Evolutionary conservation across 176 grass and related monocot genomes (phyloP).

Genomic region (Eragrostis curvula): DNA sequence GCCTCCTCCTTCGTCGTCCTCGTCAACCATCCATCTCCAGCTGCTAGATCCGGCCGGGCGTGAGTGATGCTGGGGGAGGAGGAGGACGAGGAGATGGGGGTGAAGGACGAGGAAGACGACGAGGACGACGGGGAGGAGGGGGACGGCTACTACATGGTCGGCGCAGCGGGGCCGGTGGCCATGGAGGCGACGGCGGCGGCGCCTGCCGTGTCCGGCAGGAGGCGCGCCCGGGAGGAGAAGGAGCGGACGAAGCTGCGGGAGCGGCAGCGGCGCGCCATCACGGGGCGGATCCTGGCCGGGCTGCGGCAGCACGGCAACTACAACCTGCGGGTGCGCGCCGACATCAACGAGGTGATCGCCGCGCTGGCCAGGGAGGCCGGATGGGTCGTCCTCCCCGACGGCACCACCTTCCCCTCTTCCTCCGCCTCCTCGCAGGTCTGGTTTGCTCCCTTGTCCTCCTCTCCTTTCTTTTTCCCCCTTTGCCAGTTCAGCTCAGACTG

Average conservation of each 20-base stretch:
- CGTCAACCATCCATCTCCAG: not conserved
- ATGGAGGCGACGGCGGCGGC: not conserved
- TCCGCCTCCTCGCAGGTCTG: conserved; percentile 21
- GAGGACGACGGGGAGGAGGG: not conserved
- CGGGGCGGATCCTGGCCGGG: conserved; percentile 79
- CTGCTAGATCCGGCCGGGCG: conserved; percentile 36
- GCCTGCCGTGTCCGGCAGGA: no score
- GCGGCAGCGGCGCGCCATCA: conserved; percentile 81
- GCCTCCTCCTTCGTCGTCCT: not conserved
- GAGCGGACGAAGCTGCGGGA: conserved; percentile 90
- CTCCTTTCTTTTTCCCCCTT: not conserved
- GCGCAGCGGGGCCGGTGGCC: conserved; percentile 12
- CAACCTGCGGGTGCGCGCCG: conserved; percentile 73
- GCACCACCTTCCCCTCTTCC: conserved; percentile 71
- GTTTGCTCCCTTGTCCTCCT: not conserved
- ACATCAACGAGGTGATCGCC: conserved; percentile 79
- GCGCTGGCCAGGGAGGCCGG: conserved; percentile 63
- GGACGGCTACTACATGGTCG: conserved; percentile 25
- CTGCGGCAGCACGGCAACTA: conserved; percentile 89
- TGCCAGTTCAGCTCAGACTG: not conserved
- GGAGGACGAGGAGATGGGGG: conserved; percentile 48
- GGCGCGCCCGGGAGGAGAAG: conserved; percentile 73
- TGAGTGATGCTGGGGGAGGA: conserved; percentile 36
- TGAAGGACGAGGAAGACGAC: conserved; percentile 33
- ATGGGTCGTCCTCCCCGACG: conserved; percentile 82